Conservation (phyloP, 306 rosid species). For the Cucurbita pepo region DNA sequence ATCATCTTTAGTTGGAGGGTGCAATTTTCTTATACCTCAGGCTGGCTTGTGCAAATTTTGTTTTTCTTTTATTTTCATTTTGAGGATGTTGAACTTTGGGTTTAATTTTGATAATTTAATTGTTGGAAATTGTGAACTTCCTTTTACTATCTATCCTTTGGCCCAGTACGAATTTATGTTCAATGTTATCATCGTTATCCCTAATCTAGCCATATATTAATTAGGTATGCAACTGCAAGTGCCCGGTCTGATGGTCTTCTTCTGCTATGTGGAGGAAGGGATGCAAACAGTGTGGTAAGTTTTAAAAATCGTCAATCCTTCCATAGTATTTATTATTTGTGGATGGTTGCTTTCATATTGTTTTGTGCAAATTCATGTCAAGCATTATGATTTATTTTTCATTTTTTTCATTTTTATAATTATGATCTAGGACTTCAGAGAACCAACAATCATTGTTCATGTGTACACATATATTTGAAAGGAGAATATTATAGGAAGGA, state of each 20-base stretch:
- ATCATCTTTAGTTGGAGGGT: not conserved
- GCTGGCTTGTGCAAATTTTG: not conserved
- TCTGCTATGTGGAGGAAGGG: conserved; percentile 98
- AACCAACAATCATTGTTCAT: not conserved
- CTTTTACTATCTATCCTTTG: not conserved
- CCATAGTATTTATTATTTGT: not conserved
- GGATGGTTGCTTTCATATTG: not conserved
- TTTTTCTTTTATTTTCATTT: not conserved
- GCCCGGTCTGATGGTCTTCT: conserved; percentile 99
- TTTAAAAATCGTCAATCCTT: not conserved
- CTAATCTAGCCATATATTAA: conserved; percentile 13
- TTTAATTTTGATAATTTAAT: not conserved
- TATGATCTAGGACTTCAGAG: not conserved
- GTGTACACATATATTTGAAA: not conserved
- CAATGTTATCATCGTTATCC: not conserved
- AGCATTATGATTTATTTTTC: no score
- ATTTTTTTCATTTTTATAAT: not conserved
- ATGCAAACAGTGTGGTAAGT: conserved; percentile 94
- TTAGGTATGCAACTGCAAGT: conserved; percentile 99
- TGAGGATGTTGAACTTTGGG: not conserved
- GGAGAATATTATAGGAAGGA: not conserved
- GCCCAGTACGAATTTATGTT: not conserved
- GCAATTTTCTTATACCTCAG: not conserved
- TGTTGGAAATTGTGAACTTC: not conserved
- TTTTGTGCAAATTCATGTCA: no score